Percentiles rank a stretch among this genome's conserved stretches.
These are phyloP conservation scores for Sugiyamaella boreocaroliniensis DNA, from an alignment of 805 yeast genomes.

Conservation along the genomic window DNA sequence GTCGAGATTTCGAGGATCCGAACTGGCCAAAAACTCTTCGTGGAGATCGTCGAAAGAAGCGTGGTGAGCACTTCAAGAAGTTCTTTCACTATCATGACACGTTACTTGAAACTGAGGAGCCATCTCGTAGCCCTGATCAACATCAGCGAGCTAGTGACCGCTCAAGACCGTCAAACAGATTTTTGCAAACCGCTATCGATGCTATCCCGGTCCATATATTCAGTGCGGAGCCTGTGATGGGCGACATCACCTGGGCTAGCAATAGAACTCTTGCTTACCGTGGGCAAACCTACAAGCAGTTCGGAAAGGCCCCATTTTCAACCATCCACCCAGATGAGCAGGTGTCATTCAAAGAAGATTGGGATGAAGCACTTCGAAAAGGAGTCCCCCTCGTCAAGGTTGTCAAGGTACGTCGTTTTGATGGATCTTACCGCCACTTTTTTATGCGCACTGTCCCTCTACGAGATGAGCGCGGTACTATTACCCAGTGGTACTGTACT, in stretches of 20 bases:
- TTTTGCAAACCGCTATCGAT: slow-evolving; percentile 28
- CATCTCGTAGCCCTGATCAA: not conserved
- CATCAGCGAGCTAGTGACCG: not conserved
- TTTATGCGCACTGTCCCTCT: slow-evolving; percentile 28
- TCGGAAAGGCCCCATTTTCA: slow-evolving; percentile 18
- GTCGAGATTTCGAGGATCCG: not conserved
- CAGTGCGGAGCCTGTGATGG: slow-evolving; percentile 27
- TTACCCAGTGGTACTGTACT: slow-evolving; percentile 31
- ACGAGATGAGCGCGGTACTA: slow-evolving; percentile 25
- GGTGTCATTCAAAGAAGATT: slow-evolving; percentile 18
- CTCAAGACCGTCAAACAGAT: slow-evolving; percentile 17
- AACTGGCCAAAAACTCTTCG: not conserved
- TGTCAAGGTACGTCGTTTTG: slow-evolving; percentile 28
- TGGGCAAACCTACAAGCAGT: slow-evolving; percentile 25
- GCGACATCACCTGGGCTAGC: slow-evolving; percentile 29
- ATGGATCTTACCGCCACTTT: slow-evolving; percentile 27
- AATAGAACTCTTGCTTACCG: slow-evolving; percentile 28
- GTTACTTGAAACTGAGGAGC: slow-evolving; percentile 9
- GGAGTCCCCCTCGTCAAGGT: slow-evolving; percentile 27
- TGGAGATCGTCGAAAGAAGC: not conserved
- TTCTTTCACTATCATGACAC: slow-evolving; percentile 14
- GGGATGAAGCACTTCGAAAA: slow-evolving; percentile 23
- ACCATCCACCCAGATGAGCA: slow-evolving; percentile 28
- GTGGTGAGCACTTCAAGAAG: slow-evolving; percentile 9
- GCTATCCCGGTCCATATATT: slow-evolving; percentile 31